Evolutionary conservation across 2,329 filamentous ascomycete species (phyloP).

Genomic region (Phialophora expanda): DNA sequence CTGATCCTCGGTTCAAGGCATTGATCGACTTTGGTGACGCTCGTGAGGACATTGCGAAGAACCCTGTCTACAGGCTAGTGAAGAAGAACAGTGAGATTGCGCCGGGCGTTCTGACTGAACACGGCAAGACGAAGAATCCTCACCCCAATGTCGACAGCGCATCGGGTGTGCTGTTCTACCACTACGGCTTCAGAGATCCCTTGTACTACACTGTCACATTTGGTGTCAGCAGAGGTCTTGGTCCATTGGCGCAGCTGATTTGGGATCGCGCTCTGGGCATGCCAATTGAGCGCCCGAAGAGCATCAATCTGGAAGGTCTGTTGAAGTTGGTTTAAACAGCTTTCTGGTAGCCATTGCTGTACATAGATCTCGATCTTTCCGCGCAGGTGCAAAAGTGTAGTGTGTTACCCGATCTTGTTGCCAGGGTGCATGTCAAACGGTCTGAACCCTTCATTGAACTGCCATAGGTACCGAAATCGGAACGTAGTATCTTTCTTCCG

Average conservation of each 20-base stretch:
- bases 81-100: conserved; percentile 92
- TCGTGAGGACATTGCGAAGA: conserved; percentile 79
- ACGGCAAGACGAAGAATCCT: conserved; percentile 98
- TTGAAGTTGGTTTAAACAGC: conserved; percentile 62
- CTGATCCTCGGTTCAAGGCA: conserved; percentile 94
- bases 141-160: conserved; percentile 96
- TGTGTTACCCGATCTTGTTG: background rate
- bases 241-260: conserved; percentile 89
- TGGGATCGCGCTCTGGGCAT: conserved; percentile 94
- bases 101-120: conserved; percentile 85
- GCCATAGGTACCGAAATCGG: too few species aligned
- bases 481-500: background rate
- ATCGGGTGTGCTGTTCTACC: conserved; percentile 94
- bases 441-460: background rate
- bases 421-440: background rate
- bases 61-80: conserved; percentile 93
- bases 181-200: conserved; percentile 97
- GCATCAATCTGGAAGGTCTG: conserved; percentile 88
- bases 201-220: conserved; percentile 85
- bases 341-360: conserved; percentile 17
- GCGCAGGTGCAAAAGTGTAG: conserved; percentile 12
- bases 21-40: conserved; percentile 92
- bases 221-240: conserved; percentile 72
- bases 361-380: conserved; percentile 26
- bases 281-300: conserved; percentile 97